These are phyloP conservation scores for barley (Hordeum vulgare) DNA, from an alignment of 176 grass and related monocot genomes.

Conservation along the genomic window MorexV3_pseudomolecules_assembly NC_058521.1:168466700-168467199, in stretches of 20 bases:
- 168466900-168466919: not conserved
- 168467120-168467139: too few species aligned
- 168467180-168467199: too few species aligned
- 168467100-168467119: too few species aligned
- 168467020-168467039: constrained; percentile 60
- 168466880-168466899: constrained; percentile 1
- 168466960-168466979: not conserved
- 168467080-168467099: too few species aligned
- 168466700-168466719: not conserved
- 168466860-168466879: not conserved
- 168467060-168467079: constrained; percentile 55
- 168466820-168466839: not conserved
- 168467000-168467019: constrained; percentile 73
- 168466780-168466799: not conserved
- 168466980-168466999: constrained; percentile 65
- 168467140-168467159: too few species aligned
- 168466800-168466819: not conserved
- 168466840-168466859: too few species aligned
- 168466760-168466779: constrained; percentile 27
- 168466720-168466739: not conserved
- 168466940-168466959: not conserved
- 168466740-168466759: not conserved
- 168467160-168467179: too few species aligned
- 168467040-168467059: constrained; percentile 34
- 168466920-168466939: not conserved